Base-by-base conservation (phyloP, 495 filamentous ascomycete species). In the Tuber melanosporum region DNA sequence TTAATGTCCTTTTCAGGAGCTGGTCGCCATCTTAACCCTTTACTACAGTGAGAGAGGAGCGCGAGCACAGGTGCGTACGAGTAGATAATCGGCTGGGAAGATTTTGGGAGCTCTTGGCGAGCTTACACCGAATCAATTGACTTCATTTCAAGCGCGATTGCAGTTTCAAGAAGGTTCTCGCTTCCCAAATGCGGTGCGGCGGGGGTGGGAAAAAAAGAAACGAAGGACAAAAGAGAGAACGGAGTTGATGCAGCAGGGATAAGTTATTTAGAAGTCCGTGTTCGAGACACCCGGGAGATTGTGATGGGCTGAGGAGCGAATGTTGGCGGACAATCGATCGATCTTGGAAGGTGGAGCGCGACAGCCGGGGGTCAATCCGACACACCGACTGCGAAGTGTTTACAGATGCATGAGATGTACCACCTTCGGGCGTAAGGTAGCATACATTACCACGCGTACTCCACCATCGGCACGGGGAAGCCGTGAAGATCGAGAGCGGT, bases 301-400 rank as follows among this genome's bases (percentile, higher is more conserved):
- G 77, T 80, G 77, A 76, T 80, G 78, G 77, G 78, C 78, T 75
- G 73, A 73, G 79, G 74, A 73, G 77, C 77, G 74, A 73, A 78
- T 46, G 70, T 57, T 79, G 69, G 77, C 78, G 76, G 73, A 71
- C 73, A 79, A 71, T 72, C 78, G 78, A 80, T 80, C 78, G 74
- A 80, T 80, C 78, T 80, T 76, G 45, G 78, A 75, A 73, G 77
- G 77, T 79, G 75, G 76, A 49, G 76, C 69, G 76, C 78, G 73
- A 72, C 49, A 76, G 77, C 71, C 43, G 72, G 77, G 57, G 71
- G 73, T 71, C 77, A 78, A 76, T 73, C 77, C 74, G 74, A 79
- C 45, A 46, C 45, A 70, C 74, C 71, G 15, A 15, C 57, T 66
- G 57, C 57, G 57, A 26, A 26, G 57, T 66, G 57, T 66, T 66